Evolutionary conservation across 129 eudicot species (phyloP), one percentile per base, ranked within the genome.

Genomic region (Helichrysum umbraculigerum): DNA sequence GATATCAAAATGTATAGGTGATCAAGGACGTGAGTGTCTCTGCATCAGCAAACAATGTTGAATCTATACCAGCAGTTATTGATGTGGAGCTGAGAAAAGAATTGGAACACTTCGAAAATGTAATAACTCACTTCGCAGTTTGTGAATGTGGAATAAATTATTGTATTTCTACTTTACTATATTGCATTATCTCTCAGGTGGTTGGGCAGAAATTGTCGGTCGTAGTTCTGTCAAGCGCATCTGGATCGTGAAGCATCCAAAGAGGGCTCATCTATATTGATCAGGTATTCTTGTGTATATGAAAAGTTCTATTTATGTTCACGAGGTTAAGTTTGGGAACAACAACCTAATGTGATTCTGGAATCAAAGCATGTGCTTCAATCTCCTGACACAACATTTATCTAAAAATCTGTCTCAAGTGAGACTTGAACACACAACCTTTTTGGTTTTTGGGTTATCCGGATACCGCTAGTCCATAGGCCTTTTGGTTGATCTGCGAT

Each of bases 31-130:
- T 65, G 5, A 76, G 80, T 41, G 69, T 47, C 7, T 50, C 74
- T 61, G 66, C 42, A 10, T 32, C 84, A 51, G 52, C 82, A 42
- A 71, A 42, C 32, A 19, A 7, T 21, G 61, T 30, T 42, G 72
- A 81, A 56, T 76, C 79, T 51, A 47, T 58, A 83, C 68, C 82
- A 20, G 79, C 72, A 69, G 88, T 70, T 57, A 39, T 81, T 68
- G 84, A 84, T 67, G 74, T 44, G 37, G 86, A 81, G 66, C 51
- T 89, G 71, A 79, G 78, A 70, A 77, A 86, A 57, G 98, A 92
- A 87, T 67, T 88, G 83, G 83, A 88, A 29, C 85, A 78, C 79
- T 92, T 92, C 65, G 83, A 81, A 68, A 65, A 52, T 85, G 98
- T 90, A 82, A 78, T 35, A 30, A 77, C 62, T 70, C n/a, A 16